These are phyloP conservation scores for Wickerhamiella infanticola DNA, from an alignment of 1,139 yeast species.

Conservation along the genomic window DNA sequence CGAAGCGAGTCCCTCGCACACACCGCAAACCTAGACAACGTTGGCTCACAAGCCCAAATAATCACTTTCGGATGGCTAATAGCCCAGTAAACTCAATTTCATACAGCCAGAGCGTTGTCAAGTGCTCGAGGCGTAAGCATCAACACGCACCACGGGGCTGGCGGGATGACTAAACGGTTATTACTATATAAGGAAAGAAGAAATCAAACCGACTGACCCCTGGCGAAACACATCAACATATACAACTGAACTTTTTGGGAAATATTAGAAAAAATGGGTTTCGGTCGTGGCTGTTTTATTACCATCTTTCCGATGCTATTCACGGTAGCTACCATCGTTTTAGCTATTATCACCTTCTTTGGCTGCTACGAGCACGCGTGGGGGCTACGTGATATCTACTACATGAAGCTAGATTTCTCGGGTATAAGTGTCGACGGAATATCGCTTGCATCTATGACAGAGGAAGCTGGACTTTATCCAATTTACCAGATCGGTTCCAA, in stretches of 20 bases:
- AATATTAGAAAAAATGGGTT: slow-evolving; percentile 3
- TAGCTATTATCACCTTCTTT: slow-evolving; percentile 28
- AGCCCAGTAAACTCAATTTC: too few relatives aligned
- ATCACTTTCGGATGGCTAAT: too few relatives aligned
- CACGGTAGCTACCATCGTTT: slow-evolving; percentile 26
- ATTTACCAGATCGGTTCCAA: slow-evolving; percentile 52
- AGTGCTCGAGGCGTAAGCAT: too few relatives aligned
- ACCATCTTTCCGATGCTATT: slow-evolving; percentile 28
- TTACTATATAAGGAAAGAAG: too few relatives aligned
- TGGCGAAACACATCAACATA: background rate
- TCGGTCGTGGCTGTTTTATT: slow-evolving; percentile 20
- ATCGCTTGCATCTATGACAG: background rate
- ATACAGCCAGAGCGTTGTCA: too few relatives aligned
- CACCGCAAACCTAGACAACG: too few relatives aligned
- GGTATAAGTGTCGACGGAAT: slow-evolving; percentile 14
- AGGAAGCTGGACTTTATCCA: slow-evolving; percentile 35
- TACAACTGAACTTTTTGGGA: background rate
- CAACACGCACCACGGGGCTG: too few relatives aligned
- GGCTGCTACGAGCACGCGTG: slow-evolving; percentile 26
- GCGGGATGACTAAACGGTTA: too few relatives aligned
- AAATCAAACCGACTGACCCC: slow-evolving; percentile 6
- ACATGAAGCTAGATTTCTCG: slow-evolving; percentile 29
- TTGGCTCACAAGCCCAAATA: too few relatives aligned
- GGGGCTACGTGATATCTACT: slow-evolving; percentile 28
- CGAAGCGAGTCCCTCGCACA: too few relatives aligned